These are phyloP conservation scores for Carex kokanica DNA, from an alignment of 176 grass and related monocot species.

Conservation along the genomic window DNA sequence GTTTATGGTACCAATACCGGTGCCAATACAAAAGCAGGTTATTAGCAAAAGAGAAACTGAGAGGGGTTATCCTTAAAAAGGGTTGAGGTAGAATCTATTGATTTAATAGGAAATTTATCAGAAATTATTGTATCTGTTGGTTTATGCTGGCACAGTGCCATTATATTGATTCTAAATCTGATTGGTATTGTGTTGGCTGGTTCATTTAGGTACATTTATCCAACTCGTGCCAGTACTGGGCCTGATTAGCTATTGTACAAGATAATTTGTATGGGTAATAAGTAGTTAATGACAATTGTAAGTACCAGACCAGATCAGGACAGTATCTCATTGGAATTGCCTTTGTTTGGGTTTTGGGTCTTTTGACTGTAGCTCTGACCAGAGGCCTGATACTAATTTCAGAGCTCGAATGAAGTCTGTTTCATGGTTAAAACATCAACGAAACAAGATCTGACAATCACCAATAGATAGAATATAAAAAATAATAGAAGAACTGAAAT, in stretches of 20 bases:
- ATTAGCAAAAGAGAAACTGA: neutral
- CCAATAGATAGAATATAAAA: neutral
- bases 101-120: neutral
- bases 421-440: neutral
- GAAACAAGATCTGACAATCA: neutral
- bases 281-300: neutral
- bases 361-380: slow-evolving; percentile 3
- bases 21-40: too few relatives aligned
- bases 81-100: neutral
- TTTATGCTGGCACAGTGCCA: neutral
- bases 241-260: neutral
- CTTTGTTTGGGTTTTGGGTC: neutral
- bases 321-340: neutral
- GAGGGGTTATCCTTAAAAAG: neutral
- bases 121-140: neutral
- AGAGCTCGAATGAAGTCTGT: neutral
- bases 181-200: neutral
- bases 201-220: neutral
- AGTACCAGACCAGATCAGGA: neutral
- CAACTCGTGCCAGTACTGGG: neutral
- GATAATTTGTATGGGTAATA: neutral
- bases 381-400: neutral
- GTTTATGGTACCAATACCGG: too few relatives aligned
- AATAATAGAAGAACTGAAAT: neutral
- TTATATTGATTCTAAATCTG: neutral